Percentiles rank a stretch among this genome's conserved stretches.
Conservation (phyloP, 768 basidiomycete species). For the Pisolithus orientalis region DNA sequence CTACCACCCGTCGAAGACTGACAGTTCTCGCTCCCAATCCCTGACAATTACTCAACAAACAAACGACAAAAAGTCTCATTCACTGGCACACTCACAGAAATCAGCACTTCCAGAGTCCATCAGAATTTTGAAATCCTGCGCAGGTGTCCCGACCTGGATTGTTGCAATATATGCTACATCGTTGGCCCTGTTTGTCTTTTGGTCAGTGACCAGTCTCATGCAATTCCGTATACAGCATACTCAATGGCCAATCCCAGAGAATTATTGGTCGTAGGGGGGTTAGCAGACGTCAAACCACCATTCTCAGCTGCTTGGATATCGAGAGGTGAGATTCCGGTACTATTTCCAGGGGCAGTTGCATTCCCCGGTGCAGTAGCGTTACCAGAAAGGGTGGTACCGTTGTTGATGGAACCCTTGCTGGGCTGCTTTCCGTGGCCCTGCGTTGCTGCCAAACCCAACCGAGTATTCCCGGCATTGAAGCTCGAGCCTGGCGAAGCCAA, state of each 20-base stretch:
- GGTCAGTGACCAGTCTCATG: slow-evolving; percentile 1
- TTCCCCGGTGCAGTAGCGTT: slow-evolving; percentile 6
- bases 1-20: slow-evolving; percentile 31
- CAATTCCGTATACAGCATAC: slow-evolving; percentile 29
- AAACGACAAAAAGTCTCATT: neutral
- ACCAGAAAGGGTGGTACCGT: slow-evolving; percentile 1
- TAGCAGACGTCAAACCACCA: slow-evolving; percentile 38
- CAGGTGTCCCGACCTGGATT: slow-evolving; percentile 63
- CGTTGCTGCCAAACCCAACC: slow-evolving; percentile 6
- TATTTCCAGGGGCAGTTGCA: slow-evolving; percentile 9
- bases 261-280: slow-evolving; percentile 36
- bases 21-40: slow-evolving; percentile 54
- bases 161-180: slow-evolving; percentile 56
- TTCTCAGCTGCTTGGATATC: slow-evolving; percentile 31
- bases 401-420: slow-evolving; percentile 1
- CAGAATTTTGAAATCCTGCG: slow-evolving; percentile 47
- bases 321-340: slow-evolving; percentile 29
- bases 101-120: slow-evolving; percentile 73
- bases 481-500: slow-evolving; percentile 1
- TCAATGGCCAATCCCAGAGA: slow-evolving; percentile 69
- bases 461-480: slow-evolving; percentile 6
- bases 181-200: slow-evolving; percentile 28
- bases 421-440: neutral
- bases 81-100: slow-evolving; percentile 32
- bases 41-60: neutral